Evolutionary conservation across 2,329 filamentous ascomycete genomes (phyloP).

Genomic region (Neofusicoccum sp.): DNA sequence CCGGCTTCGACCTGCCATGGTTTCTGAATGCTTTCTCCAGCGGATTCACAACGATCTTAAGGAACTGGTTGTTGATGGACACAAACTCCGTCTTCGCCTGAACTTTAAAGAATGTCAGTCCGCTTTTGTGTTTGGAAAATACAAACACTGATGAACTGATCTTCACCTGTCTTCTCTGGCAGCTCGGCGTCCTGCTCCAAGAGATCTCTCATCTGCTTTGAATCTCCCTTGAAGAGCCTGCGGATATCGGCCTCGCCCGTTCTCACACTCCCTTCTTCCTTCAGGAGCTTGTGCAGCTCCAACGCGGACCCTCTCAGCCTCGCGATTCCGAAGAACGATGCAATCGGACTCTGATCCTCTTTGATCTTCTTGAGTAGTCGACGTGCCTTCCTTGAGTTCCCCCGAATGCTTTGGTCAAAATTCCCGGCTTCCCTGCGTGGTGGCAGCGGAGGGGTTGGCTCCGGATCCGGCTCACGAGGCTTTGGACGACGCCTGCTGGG

Average conservation of each 20-base stretch:
- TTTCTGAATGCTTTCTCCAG: not conserved
- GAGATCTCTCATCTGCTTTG: not conserved
- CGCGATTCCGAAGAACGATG: constrained; percentile 1
- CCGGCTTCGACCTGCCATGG: not conserved
- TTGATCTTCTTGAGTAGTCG: not conserved
- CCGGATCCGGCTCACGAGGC: not conserved
- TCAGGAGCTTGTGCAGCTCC: constrained; percentile 4
- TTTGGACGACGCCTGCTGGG: not conserved
- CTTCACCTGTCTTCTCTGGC: not conserved
- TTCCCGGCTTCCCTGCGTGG: not conserved
- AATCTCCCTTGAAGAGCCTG: not conserved
- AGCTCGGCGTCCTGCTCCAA: not conserved
- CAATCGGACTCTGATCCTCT: not conserved
- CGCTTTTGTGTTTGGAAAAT: too few species aligned
- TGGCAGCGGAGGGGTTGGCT: not conserved
- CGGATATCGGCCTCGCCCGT: not conserved
- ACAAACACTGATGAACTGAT: too few species aligned
- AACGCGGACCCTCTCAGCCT: not conserved
- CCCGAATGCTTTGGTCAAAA: not conserved
- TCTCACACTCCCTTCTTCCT: not conserved
- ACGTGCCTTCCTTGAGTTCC: not conserved
- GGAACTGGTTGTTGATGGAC: constrained; percentile 10
- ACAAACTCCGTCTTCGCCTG: constrained; percentile 10
- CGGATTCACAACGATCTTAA: not conserved
- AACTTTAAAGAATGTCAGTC: not conserved